Percentiles rank a stretch among this genome's conserved stretches.
phyloP scores from a whole-genome alignment of 441 rosid species.

The Pelargonium australe region DNA sequence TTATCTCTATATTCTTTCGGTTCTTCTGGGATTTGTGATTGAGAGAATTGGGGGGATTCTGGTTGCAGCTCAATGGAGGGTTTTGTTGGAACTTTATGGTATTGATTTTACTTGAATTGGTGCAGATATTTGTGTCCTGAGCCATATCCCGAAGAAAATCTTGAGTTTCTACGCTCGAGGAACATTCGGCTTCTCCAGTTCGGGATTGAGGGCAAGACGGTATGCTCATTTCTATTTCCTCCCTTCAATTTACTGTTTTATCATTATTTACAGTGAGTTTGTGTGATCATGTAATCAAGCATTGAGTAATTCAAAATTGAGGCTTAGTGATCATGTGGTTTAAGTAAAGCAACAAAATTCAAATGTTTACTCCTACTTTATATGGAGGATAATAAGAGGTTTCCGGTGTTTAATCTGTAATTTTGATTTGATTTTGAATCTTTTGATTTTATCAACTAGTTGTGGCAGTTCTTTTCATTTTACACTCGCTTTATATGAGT shows the following conservation, averaged over 20 bases:
- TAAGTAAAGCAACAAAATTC: not conserved
- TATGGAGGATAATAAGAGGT: not conserved
- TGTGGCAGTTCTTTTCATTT: no score
- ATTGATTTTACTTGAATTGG: not conserved
- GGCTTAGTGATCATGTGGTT: not conserved
- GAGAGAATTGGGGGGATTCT: no score
- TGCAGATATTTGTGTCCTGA: constrained; percentile 81
- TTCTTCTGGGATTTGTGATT: no score
- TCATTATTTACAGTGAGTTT: not conserved
- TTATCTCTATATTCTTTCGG: not conserved
- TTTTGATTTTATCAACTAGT: no score
- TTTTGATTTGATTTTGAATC: not conserved
- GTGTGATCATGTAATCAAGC: not conserved
- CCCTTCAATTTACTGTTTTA: not conserved
- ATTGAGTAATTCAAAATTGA: not conserved
- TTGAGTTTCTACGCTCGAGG: constrained; percentile 46
- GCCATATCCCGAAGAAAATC: constrained; percentile 73
- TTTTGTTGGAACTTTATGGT: not conserved
- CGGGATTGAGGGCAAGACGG: constrained; percentile 80
- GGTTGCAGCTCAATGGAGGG: not conserved
- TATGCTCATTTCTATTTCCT: constrained; percentile 14
- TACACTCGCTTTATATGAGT: no score
- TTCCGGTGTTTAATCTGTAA: not conserved
- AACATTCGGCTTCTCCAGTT: constrained; percentile 69
- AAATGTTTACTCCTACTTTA: not conserved